A percentile compares a stretch with the other conserved stretches of the same genome.
These are phyloP conservation scores for Epichloe gansuensis DNA, from an alignment of 2,329 filamentous ascomycete genomes.

Conservation along the genomic window DNA sequence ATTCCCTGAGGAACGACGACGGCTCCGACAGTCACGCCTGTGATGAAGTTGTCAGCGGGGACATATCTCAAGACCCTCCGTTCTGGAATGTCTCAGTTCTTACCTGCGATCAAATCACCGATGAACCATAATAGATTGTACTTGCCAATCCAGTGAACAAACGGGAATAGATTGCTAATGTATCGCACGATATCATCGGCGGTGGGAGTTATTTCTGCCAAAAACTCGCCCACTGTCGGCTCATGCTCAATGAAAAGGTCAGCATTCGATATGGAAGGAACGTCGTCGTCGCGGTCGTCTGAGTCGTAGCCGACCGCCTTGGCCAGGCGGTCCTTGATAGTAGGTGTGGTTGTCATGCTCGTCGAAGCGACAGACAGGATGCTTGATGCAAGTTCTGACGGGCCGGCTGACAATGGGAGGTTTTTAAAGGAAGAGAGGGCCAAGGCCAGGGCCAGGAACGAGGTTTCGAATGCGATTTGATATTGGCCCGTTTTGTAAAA, in stretches of 20 bases:
- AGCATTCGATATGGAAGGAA: conserved; percentile 24
- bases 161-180: conserved; percentile 32
- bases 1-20: conserved; percentile 43
- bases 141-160: conserved; percentile 35
- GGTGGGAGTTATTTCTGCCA: conserved; percentile 25
- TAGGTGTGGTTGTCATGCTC: conserved; percentile 2
- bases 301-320: conserved; percentile 22
- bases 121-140: conserved; percentile 35
- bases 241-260: conserved; percentile 28
- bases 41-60: conserved; percentile 10
- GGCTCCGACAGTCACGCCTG: conserved; percentile 34
- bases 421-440: neutral
- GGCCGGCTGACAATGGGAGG: neutral
- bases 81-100: conserved; percentile 3
- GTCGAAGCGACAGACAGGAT: neutral
- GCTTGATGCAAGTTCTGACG: neutral
- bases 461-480: neutral
- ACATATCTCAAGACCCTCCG: neutral
- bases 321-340: conserved; percentile 15
- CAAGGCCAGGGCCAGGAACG: neutral
- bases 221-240: conserved; percentile 28
- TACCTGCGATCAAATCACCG: conserved; percentile 33
- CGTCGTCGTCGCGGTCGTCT: conserved; percentile 18
- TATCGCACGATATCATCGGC: conserved; percentile 20
- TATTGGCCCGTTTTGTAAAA: neutral